phyloP scores from a whole-genome alignment of 768 basidiomycete genomes.

The Collybia sp. region DNA sequence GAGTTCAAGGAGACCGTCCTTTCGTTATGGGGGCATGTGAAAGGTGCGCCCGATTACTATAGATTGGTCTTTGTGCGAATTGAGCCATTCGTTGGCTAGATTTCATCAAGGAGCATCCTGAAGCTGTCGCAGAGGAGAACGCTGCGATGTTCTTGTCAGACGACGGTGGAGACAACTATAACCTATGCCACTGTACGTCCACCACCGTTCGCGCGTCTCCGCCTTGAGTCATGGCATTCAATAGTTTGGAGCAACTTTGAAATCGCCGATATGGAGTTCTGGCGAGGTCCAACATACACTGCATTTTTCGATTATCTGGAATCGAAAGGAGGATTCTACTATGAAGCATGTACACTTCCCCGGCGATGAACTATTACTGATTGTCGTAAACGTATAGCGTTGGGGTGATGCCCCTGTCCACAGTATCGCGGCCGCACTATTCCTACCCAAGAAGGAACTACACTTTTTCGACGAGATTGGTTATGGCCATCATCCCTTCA shows the following conservation, averaged over 20 bases:
- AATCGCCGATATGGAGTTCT: slow-evolving; percentile 80
- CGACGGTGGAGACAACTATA: slow-evolving; percentile 68
- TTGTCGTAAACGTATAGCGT: slow-evolving; percentile 36
- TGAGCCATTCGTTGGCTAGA: slow-evolving; percentile 35
- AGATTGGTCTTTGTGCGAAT: neutral
- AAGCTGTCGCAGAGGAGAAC: slow-evolving; percentile 61
- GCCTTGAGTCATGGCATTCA: slow-evolving; percentile 3
- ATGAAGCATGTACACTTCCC: slow-evolving; percentile 48
- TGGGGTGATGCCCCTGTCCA: slow-evolving; percentile 95
- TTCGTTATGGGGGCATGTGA: slow-evolving; percentile 78
- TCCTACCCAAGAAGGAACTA: slow-evolving; percentile 83
- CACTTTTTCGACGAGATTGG: slow-evolving; percentile 85
- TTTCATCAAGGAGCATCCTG: slow-evolving; percentile 64
- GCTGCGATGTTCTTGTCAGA: slow-evolving; percentile 80
- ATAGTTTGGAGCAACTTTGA: slow-evolving; percentile 94
- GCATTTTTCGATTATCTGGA: slow-evolving; percentile 85
- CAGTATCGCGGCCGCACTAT: slow-evolving; percentile 86
- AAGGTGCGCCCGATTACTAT: slow-evolving; percentile 36
- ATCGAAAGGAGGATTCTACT: slow-evolving; percentile 80
- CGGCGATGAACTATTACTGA: neutral
- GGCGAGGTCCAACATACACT: slow-evolving; percentile 77
- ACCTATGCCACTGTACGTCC: slow-evolving; percentile 66
- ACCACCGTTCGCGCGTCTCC: slow-evolving; percentile 6
- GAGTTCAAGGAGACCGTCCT: slow-evolving; percentile 86
- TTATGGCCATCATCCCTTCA: slow-evolving; percentile 74